These are phyloP conservation scores for Beauveria rudraprayagi DNA, from an alignment of 2,329 filamentous ascomycete species.

Conservation along the genomic window DNA sequence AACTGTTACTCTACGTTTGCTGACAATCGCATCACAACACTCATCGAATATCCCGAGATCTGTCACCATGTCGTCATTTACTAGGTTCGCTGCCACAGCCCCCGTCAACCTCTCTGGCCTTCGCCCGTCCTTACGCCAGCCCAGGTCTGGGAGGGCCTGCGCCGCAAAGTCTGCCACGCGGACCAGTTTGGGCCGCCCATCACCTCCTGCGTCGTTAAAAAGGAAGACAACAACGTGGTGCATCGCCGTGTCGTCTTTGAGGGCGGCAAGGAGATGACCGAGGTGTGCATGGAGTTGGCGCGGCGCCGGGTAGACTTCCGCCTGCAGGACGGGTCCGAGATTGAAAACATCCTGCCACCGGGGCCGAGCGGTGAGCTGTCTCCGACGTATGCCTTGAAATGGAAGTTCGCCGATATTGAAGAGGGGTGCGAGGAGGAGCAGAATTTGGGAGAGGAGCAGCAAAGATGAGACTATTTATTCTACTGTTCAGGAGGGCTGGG, in stretches of 20 bases:
- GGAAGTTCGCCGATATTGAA: slow-evolving; percentile 18
- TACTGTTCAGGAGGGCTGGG: background rate
- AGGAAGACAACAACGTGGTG: slow-evolving; percentile 11
- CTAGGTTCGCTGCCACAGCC: slow-evolving; percentile 19
- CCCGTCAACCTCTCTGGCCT: slow-evolving; percentile 21
- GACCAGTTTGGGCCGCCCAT: slow-evolving; percentile 22
- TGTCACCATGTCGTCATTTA: slow-evolving; percentile 4
- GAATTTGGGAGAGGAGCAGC: slow-evolving; percentile 16
- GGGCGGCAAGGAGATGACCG: slow-evolving; percentile 14
- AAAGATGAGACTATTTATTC: slow-evolving; percentile 16
- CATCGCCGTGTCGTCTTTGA: slow-evolving; percentile 19
- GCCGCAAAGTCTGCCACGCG: slow-evolving; percentile 21
- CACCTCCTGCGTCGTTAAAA: slow-evolving; percentile 10
- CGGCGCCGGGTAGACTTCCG: slow-evolving; percentile 24
- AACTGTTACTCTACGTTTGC: too few relatives aligned
- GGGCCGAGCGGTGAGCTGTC: slow-evolving; percentile 20
- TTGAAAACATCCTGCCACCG: slow-evolving; percentile 23
- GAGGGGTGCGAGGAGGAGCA: slow-evolving; percentile 16
- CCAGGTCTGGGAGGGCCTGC: slow-evolving; percentile 23
- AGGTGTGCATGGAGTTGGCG: slow-evolving; percentile 23
- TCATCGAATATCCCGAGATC: too few relatives aligned
- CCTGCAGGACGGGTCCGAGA: slow-evolving; percentile 23
- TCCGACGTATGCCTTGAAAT: slow-evolving; percentile 27
- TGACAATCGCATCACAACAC: background rate
- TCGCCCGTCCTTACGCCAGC: slow-evolving; percentile 16